Base-by-base conservation (phyloP, 192 early-diverging fungal genomes). In the Chytriomyces sp. region DNA sequence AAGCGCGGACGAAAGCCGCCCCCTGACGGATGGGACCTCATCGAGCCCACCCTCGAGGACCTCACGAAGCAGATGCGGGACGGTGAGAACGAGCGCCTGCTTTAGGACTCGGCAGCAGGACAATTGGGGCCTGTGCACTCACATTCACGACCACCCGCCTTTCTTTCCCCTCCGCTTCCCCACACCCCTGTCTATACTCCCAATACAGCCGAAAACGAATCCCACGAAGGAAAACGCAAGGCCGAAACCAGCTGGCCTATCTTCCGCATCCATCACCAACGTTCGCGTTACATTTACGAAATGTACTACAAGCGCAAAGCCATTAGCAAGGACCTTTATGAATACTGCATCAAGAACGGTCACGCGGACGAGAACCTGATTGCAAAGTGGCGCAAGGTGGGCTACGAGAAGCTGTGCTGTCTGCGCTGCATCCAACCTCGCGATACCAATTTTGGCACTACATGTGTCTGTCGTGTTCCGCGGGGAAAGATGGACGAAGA, bases 391-490 rank as follows among this genome's bases (percentile, higher is more conserved):
- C 91, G 90, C 67, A 98, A 98, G 89, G 85, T 89, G 56, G 96
- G 96, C 34, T 99, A 94, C 77, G 98, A 99, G 77, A 95, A 96
- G 74, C 85, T 99, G 38, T 99, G 98, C 75, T 99, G 98, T 74
- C 73, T 98, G 70, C 86, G 93, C 61, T 98, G 98, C 76, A 96
- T 99, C 68, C 98, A 99, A 70, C 90, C 95, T 53, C 90, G 88
- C 68, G 98, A 99, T 71, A 98, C 96, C 14, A 98, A 96, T 78
- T 97, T 93, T 84, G 94, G 96, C 31, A 98, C 98, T 0, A 93
- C 92, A 2, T 99, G 98, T 77, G 90, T 97, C 4, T 99, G 98
- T 84, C 89, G 98, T 41, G 96, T 99, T 52, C 96, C 98, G 7
- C 91, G 90, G 75, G 87, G 81, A 53, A 94, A 93, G 69, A 75